phyloP scores from a whole-genome alignment of 768 basidiomycete species.

The Gelatoporia subvermispora region DNA sequence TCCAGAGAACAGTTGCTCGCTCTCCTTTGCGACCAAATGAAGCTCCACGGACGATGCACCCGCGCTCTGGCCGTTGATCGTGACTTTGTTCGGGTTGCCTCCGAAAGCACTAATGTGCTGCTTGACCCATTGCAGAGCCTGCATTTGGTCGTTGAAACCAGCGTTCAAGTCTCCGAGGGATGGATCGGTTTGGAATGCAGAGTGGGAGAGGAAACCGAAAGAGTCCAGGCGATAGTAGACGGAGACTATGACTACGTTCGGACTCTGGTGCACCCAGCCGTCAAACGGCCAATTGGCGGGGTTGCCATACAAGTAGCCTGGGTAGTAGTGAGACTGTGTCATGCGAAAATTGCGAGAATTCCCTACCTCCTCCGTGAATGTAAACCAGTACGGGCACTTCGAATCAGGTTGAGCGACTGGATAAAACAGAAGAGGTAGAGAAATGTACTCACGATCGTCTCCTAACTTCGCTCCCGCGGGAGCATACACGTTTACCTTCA shows the following conservation, averaged over 20 bases:
- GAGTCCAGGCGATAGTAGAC: constrained; percentile 62
- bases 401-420: not conserved
- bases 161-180: constrained; percentile 45
- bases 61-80: constrained; percentile 58
- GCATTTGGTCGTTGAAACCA: constrained; percentile 51
- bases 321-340: not conserved
- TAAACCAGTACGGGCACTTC: constrained; percentile 37
- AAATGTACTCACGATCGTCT: constrained; percentile 38
- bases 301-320: constrained; percentile 56
- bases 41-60: constrained; percentile 53
- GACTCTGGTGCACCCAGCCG: constrained; percentile 58
- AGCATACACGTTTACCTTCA: constrained; percentile 63
- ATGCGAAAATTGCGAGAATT: not conserved
- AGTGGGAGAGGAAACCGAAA: constrained; percentile 56
- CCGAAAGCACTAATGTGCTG: constrained; percentile 34
- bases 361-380: constrained; percentile 37
- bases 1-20: constrained; percentile 39
- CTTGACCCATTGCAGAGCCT: constrained; percentile 36
- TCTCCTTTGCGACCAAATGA: constrained; percentile 45
- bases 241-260: constrained; percentile 58
- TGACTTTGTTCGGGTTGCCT: constrained; percentile 34
- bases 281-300: constrained; percentile 65
- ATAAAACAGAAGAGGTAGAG: not conserved
- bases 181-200: constrained; percentile 36
- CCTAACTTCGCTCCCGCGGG: constrained; percentile 42